Conservation (phyloP, 2,329 filamentous ascomycete genomes). For the Periglandula ipomoeae region DNA sequence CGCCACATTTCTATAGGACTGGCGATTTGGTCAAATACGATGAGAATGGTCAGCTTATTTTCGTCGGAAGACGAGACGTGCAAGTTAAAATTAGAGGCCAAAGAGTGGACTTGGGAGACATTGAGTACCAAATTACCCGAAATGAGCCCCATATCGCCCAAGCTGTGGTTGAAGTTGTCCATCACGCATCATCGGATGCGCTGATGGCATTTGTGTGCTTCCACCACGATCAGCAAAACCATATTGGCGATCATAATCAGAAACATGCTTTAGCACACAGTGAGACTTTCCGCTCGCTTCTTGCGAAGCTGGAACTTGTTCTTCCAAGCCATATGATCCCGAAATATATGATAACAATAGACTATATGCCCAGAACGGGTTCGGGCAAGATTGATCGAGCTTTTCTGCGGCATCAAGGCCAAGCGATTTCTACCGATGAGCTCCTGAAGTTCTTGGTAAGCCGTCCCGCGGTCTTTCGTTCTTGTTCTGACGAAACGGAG, state of each 20-base stretch:
- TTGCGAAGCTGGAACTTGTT: background rate
- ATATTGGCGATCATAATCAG: background rate
- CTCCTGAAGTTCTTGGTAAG: background rate
- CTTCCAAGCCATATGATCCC: background rate
- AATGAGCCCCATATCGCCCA: background rate
- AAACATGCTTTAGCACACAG: background rate
- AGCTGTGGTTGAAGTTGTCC: background rate
- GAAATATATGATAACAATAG: background rate
- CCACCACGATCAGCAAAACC: background rate
- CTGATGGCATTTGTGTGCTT: background rate
- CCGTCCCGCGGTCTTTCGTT: background rate
- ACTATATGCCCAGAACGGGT: background rate
- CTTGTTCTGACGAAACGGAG: constrained; percentile 10
- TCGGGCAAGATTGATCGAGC: background rate
- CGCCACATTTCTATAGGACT: too few species aligned
- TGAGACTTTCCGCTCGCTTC: too few species aligned
- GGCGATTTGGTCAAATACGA: background rate
- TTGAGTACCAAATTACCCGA: background rate
- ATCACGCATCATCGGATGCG: background rate
- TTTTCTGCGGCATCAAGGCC: background rate
- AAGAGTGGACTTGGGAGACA: background rate
- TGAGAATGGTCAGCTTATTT: constrained; percentile 20
- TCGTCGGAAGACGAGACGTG: constrained; percentile 9
- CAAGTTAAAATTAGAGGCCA: constrained; percentile 12
- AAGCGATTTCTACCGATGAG: background rate